Base-by-base conservation (phyloP, 2,329 filamentous ascomycete species). In the Ophiostoma sp. region DNA sequence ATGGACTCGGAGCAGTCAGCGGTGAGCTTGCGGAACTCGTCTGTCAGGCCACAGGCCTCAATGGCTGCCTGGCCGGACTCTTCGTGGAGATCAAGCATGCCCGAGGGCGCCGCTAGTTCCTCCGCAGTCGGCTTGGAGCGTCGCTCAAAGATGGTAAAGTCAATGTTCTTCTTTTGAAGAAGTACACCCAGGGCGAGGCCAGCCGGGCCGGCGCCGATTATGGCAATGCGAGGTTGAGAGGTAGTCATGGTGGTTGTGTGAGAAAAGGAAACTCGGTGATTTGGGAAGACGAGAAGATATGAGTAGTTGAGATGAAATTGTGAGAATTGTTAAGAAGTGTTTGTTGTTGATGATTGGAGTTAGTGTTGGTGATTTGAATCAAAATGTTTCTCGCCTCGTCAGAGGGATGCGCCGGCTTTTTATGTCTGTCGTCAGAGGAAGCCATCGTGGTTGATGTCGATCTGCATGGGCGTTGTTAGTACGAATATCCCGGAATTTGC, bases 71-170 rank as follows among this genome's bases (percentile, higher is more conserved):
- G 82, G 0, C 86, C 86, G 0, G 82, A 82, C 6, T 81, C 76
- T 0, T 81, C 79, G 76, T 88, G 86, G 0, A 89, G 80, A 75
- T 88, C 87, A 2, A 89, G 82, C 72, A 79, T 84, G 12, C 86
- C 86, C 6, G 78, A 80, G 2, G 80, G 80, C 2, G 76, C 72
- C 5, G 77, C 69, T 7, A 81, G 75, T 12, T 79, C 78, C 1
- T 76, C 76, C 0, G 75, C 69, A 1, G 77, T 79, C 11, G 80
- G 81, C 12, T 76, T 76, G 0, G 76, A 72, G 17, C 81, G 80
- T 0, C 81, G 77, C 52, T 84, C 82, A 48, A 79, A 83, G 63
- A 84, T 77, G 3, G 78, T 81, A 70, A 79, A 80, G 2, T 78
- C 78, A 55, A 83, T 77, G 69, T 77, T 74, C 48, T 80, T 76